Evolutionary conservation across 2,329 filamentous ascomycete species (phyloP).

Genomic region (Chrysoporthe cubensis): DNA sequence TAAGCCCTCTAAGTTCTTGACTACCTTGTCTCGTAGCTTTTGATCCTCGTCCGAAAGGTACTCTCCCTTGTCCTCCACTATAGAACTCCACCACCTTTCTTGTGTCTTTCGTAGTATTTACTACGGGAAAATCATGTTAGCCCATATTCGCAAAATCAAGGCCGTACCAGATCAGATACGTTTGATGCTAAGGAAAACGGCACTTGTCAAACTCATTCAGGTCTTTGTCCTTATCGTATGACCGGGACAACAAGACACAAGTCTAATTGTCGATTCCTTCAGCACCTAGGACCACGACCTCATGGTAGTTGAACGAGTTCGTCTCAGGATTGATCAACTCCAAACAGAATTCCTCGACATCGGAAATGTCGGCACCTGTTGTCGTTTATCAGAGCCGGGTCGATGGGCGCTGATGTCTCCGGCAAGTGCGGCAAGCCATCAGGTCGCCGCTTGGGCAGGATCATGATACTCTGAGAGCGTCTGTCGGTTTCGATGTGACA

Average conservation of each 20-base stretch:
- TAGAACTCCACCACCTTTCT: background rate
- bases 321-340: background rate
- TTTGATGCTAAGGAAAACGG: background rate
- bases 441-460: background rate
- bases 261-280: background rate
- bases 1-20: background rate
- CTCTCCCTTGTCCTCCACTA: background rate
- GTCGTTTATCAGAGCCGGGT: background rate
- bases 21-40: background rate
- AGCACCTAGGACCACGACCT: background rate
- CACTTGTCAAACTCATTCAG: background rate
- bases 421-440: background rate
- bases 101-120: background rate
- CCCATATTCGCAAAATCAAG: background rate
- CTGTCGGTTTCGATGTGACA: background rate
- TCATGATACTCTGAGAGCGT: background rate
- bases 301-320: background rate
- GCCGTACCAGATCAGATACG: background rate
- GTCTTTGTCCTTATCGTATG: background rate
- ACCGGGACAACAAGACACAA: background rate
- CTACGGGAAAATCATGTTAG: background rate
- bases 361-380: background rate
- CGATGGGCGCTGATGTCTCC: background rate
- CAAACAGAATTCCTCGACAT: background rate
- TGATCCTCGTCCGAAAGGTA: background rate